These are phyloP conservation scores for Teunomyces tritomae DNA, from an alignment of 805 yeast species.

Conservation along the genomic window DNA sequence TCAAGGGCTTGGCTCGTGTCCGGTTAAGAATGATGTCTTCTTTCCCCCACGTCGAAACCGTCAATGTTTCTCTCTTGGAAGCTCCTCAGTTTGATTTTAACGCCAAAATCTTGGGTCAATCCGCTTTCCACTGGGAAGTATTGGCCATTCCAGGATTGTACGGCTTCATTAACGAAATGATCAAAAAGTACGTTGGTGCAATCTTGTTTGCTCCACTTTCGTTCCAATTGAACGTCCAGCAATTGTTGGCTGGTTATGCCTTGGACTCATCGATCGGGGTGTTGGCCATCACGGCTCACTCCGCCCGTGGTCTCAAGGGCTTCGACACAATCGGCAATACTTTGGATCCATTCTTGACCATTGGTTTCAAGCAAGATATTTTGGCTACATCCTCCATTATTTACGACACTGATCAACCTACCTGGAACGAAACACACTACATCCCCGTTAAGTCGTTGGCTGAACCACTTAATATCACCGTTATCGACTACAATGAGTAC, in stretches of 20 bases:
- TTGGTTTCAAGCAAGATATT: slow-evolving; percentile 58
- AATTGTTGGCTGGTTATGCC: slow-evolving; percentile 79
- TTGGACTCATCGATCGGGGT: slow-evolving; percentile 84
- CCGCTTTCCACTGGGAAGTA: slow-evolving; percentile 83
- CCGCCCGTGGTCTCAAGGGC: slow-evolving; percentile 68
- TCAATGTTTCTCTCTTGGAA: slow-evolving; percentile 79
- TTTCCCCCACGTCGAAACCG: slow-evolving; percentile 92
- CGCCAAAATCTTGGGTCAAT: slow-evolving; percentile 71
- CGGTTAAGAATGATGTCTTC: slow-evolving; percentile 85
- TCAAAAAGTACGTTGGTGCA: slow-evolving; percentile 84
- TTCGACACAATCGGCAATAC: slow-evolving; percentile 72
- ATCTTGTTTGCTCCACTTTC: slow-evolving; percentile 86
- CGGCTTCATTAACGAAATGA: slow-evolving; percentile 79
- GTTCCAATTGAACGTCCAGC: slow-evolving; percentile 89
- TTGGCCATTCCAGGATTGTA: slow-evolving; percentile 84
- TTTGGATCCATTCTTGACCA: slow-evolving; percentile 82
- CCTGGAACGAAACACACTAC: slow-evolving; percentile 78
- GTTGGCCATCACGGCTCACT: slow-evolving; percentile 61
- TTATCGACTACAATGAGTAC: slow-evolving; percentile 75
- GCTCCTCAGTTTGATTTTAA: slow-evolving; percentile 88
- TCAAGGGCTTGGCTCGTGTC: slow-evolving; percentile 70
- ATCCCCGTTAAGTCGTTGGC: slow-evolving; percentile 71
- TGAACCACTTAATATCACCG: slow-evolving; percentile 74
- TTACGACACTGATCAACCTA: slow-evolving; percentile 66
- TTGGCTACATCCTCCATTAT: slow-evolving; percentile 70